Evolutionary conservation across 2,329 filamentous ascomycete genomes (phyloP), one percentile per base, ranked within the genome.

Genomic region (Fusarium chlamydosporum): DNA sequence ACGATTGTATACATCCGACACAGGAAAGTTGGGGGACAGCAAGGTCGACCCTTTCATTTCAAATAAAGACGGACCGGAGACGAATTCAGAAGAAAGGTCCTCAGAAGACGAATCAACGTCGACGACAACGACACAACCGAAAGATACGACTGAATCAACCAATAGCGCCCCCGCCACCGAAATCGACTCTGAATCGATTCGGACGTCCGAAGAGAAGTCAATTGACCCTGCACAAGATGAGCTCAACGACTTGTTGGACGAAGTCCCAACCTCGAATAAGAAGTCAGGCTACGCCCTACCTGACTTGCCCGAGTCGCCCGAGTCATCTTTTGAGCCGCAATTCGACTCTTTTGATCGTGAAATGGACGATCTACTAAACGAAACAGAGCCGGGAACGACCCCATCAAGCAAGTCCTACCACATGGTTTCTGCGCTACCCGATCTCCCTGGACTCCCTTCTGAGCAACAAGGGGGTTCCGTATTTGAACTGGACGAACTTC

Each of bases 1-100:
- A 42, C 70, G 74, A 46, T 67, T 60, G 38, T 73, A 71, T 60
- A 70, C 72, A 26, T 77, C 75, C 37, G 67, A 75, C 38, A 65
- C 56, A 8, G 41, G 63, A 16, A 65, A 68, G 10, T 45, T 66
- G 18, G 70, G 58, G 53, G 71, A 74, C 16, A 66, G 68, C n/a
- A 70, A 65, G 47, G 68, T 74, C 38, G 74, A 76, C n/a, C 62
- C 70, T 7, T 64, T 77, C 5, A 74, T 67, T 20, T 34, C 41
- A 7, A 40, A 61, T 29, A 20, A 26, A n/a, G 47, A 42, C 13
- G 23, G 20, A 12, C 6, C 29, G 6, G 35, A 53, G 12, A 23
- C 7, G 13, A 58, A 20, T 6, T 15, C 26, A 7, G 41, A 42
- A n/a, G 43, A 62, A 15, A 26, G 35, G 1, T 4, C 18, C 27